These are phyloP conservation scores for Ogataea pini DNA, from an alignment of 805 yeast genomes.

Conservation along the genomic window DNA sequence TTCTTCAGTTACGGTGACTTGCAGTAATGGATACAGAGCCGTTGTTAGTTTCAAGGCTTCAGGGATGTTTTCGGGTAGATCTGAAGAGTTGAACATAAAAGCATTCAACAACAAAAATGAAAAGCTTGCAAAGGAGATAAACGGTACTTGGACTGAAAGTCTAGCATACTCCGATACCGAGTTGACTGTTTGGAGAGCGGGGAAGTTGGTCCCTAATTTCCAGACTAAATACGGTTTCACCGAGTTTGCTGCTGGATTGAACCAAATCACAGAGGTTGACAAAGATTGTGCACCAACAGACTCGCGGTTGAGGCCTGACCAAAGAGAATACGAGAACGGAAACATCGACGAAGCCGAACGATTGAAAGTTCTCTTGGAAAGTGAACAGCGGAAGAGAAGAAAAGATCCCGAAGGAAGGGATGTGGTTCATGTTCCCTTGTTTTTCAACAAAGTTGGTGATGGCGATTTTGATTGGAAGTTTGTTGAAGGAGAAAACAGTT, in stretches of 20 bases:
- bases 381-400: conserved; percentile 77
- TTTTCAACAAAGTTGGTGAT: conserved; percentile 52
- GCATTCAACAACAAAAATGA: conserved; percentile 42
- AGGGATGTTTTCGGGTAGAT: conserved; percentile 83
- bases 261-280: conserved; percentile 76
- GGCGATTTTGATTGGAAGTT: conserved; percentile 50
- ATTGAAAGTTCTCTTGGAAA: conserved; percentile 69
- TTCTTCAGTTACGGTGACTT: conserved; percentile 62
- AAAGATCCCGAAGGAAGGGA: conserved; percentile 50
- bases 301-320: conserved; percentile 87
- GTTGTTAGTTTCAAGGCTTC: conserved; percentile 71
- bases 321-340: conserved; percentile 69
- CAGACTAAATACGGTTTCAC: conserved; percentile 83
- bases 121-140: conserved; percentile 38
- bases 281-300: conserved; percentile 79
- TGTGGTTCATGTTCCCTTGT: conserved; percentile 54
- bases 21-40: conserved; percentile 70
- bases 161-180: conserved; percentile 47
- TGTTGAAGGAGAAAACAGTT: conserved; percentile 58
- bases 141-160: conserved; percentile 85
- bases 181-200: conserved; percentile 66
- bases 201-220: conserved; percentile 58
- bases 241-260: conserved; percentile 74
- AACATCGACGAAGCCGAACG: conserved; percentile 70
- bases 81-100: conserved; percentile 61